These are phyloP conservation scores for Alternaria tenuissima DNA, from an alignment of 2,329 filamentous ascomycete species.

Conservation along the genomic window DNA sequence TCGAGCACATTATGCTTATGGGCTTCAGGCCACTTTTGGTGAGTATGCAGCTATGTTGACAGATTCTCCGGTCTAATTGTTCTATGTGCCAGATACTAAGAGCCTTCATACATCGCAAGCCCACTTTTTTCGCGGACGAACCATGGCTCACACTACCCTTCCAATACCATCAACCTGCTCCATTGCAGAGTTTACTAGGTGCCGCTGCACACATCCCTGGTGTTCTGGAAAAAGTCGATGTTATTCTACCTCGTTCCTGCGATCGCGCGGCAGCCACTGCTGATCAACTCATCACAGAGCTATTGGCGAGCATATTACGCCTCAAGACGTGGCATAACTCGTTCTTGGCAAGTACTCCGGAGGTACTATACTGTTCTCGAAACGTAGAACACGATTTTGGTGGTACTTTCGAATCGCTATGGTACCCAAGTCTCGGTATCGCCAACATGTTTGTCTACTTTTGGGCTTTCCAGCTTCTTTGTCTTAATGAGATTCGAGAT, in stretches of 20 bases:
- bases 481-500: background rate
- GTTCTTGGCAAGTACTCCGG: background rate
- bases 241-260: background rate
- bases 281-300: background rate
- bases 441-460: background rate
- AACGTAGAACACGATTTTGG: background rate
- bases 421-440: background rate
- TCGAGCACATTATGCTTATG: background rate
- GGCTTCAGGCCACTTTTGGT: constrained; percentile 1
- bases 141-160: background rate
- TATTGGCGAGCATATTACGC: background rate
- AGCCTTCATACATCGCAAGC: background rate
- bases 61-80: background rate
- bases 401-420: background rate
- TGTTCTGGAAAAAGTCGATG: background rate
- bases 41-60: background rate
- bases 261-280: background rate
- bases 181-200: background rate
- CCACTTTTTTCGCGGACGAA: background rate
- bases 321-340: background rate
- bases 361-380: background rate
- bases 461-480: background rate
- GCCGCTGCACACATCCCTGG: background rate
- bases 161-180: background rate
- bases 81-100: background rate